A percentile compares a stretch with the other conserved stretches of the same genome.
Evolutionary conservation across 75 land plant species (phyloP).

Genomic region (Ceratopteris richardii): DNA sequence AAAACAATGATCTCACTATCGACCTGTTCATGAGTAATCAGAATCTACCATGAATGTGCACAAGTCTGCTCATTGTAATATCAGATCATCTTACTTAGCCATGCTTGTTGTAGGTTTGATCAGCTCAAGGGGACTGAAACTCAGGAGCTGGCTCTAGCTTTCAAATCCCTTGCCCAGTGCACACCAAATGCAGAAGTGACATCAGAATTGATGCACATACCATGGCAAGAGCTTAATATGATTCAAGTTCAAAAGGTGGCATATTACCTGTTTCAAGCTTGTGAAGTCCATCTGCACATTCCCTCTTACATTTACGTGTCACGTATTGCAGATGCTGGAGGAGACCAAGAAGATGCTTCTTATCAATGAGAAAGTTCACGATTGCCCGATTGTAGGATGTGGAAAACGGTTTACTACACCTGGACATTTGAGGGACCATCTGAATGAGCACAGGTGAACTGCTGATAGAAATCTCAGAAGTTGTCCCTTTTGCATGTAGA

Average conservation of each 20-base stretch:
- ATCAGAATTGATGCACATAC: constrained; percentile 11
- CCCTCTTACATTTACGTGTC: no score
- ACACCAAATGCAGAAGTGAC: constrained; percentile 5
- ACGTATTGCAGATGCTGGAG: constrained; percentile 30
- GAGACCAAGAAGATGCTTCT: constrained; percentile 29
- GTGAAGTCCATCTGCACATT: neutral
- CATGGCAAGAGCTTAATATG: constrained; percentile 27
- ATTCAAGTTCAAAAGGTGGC: constrained; percentile 20
- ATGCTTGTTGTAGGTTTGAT: constrained; percentile 19
- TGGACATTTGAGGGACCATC: constrained; percentile 24
- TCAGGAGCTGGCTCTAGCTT: constrained; percentile 20
- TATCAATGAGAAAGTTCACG: constrained; percentile 22
- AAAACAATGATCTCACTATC: no score
- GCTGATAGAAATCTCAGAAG: no score
- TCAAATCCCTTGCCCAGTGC: constrained; percentile 16
- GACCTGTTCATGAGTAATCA: no score
- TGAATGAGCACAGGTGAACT: constrained; percentile 25
- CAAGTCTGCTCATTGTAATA: no score
- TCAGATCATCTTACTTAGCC: neutral
- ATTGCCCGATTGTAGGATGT: constrained; percentile 12
- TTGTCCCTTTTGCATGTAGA: no score
- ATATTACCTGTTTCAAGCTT: neutral
- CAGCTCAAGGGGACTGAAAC: constrained; percentile 21
- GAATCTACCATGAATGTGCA: no score
- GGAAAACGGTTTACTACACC: constrained; percentile 20